Percentiles rank a stretch among this genome's conserved stretches.
These are phyloP conservation scores for Allodekkera sacchari DNA, from an alignment of 805 yeast genomes.

Conservation along the genomic window DNA sequence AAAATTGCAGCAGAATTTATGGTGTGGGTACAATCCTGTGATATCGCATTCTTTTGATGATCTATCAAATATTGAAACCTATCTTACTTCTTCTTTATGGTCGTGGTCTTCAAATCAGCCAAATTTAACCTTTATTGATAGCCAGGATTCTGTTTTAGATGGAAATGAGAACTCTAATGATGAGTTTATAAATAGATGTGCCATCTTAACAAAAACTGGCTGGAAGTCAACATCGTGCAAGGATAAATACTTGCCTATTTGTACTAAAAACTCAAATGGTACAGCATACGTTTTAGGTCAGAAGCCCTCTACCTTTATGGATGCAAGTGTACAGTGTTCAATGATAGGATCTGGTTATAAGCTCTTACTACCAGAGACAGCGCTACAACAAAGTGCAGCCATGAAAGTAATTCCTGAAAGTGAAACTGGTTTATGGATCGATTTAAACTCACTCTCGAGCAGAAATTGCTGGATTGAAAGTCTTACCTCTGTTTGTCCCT, in stretches of 20 bases:
- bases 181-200: conserved; percentile 30
- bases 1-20: conserved; percentile 30
- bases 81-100: conserved; percentile 46
- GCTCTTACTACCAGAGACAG: conserved; percentile 42
- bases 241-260: conserved; percentile 40
- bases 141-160: conserved; percentile 1
- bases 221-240: conserved; percentile 70
- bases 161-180: conserved; percentile 11
- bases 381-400: conserved; percentile 34
- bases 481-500: conserved; percentile 70
- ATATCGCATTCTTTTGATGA: conserved; percentile 31
- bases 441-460: conserved; percentile 68
- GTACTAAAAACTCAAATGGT: conserved; percentile 35
- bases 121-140: conserved; percentile 4
- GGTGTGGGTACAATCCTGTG: conserved; percentile 63
- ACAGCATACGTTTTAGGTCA: conserved; percentile 36
- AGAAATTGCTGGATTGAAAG: conserved; percentile 88
- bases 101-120: conserved; percentile 68
- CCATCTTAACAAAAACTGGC: conserved; percentile 33
- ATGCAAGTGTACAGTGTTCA: conserved; percentile 25
- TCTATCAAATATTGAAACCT: conserved; percentile 20
- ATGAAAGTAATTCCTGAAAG: conserved; percentile 10
- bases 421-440: conserved; percentile 59
- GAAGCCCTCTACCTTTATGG: conserved; percentile 35
- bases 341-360: conserved; percentile 17